Conservation (phyloP, 2,329 filamentous ascomycete species). For the Arthroderma uncinatum region DNA sequence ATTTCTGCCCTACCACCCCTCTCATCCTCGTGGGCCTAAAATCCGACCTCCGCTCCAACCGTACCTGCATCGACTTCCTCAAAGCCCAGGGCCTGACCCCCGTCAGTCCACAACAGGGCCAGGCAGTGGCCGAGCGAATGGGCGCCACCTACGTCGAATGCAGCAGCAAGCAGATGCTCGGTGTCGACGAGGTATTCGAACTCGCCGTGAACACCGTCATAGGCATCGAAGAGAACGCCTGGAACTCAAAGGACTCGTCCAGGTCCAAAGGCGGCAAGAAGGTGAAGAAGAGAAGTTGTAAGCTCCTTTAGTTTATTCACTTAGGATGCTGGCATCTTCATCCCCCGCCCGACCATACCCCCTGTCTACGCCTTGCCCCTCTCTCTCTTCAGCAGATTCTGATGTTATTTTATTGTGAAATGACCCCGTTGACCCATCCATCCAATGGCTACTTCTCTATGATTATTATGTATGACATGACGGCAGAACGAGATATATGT, state of each 20-base stretch:
- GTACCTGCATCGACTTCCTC: slow-evolving; percentile 95
- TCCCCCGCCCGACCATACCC: too few species aligned
- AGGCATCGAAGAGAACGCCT: slow-evolving; percentile 57
- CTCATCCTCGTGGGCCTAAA: slow-evolving; percentile 93
- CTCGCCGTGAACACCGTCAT: slow-evolving; percentile 83
- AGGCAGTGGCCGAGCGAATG: slow-evolving; percentile 85
- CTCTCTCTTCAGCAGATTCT: slow-evolving; percentile 3
- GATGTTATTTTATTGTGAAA: slow-evolving; percentile 5
- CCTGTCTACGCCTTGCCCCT: neutral
- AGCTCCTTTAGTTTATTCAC: slow-evolving; percentile 50
- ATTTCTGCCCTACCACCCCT: slow-evolving; percentile 96
- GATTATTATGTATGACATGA: slow-evolving; percentile 5
- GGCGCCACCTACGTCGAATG: slow-evolving; percentile 93
- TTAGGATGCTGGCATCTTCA: slow-evolving; percentile 4
- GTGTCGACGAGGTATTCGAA: slow-evolving; percentile 94
- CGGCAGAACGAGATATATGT: slow-evolving; percentile 2
- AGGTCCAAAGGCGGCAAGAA: slow-evolving; percentile 42
- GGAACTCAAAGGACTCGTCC: slow-evolving; percentile 32
- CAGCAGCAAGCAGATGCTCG: slow-evolving; percentile 93
- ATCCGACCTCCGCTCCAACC: slow-evolving; percentile 89
- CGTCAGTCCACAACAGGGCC: slow-evolving; percentile 82
- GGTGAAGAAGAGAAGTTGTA: slow-evolving; percentile 78
- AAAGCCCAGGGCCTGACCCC: slow-evolving; percentile 95
- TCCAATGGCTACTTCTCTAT: neutral
- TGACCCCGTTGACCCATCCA: slow-evolving; percentile 1